Conservation (phyloP, 2,329 filamentous ascomycete species). For the Ilyonectria mors-panacis region DNA sequence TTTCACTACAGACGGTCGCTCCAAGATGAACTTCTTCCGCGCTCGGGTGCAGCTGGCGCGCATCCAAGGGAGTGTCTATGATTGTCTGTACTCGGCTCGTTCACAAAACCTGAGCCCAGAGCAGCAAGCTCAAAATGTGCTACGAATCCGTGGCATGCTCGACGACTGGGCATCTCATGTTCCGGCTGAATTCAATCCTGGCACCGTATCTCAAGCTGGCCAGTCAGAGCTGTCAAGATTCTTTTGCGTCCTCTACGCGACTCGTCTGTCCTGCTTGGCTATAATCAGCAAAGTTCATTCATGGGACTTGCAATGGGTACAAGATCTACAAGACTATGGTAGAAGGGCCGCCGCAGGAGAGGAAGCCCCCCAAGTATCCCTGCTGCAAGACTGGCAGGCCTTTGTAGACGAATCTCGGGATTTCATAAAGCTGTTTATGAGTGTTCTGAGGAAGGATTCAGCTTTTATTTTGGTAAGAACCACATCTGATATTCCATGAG, state of each 20-base stretch:
- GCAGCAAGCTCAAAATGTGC: not conserved
- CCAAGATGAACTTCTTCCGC: constrained; percentile 25
- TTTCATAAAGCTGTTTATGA: constrained; percentile 19
- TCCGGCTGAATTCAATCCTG: not conserved
- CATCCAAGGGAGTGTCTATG: constrained; percentile 35
- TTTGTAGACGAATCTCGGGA: constrained; percentile 26
- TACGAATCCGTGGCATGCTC: not conserved
- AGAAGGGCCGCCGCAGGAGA: fast-evolving
- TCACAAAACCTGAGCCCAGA: not conserved
- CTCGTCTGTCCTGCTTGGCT: constrained; percentile 11
- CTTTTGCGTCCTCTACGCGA: constrained; percentile 27
- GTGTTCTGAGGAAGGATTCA: not conserved
- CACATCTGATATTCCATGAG: not conserved
- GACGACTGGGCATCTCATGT: constrained; percentile 24
- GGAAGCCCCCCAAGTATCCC: not conserved
- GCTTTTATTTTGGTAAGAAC: constrained; percentile 16
- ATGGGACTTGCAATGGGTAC: constrained; percentile 7
- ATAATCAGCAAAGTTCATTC: constrained; percentile 8
- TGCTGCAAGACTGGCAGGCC: constrained; percentile 21
- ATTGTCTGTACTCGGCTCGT: constrained; percentile 4
- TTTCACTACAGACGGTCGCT: fast-evolving
- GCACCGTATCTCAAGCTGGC: not conserved
- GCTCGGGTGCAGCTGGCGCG: constrained; percentile 28
- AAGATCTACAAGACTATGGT: not conserved
- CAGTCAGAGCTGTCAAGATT: not conserved